Evolutionary conservation across 2,329 filamentous ascomycete species (phyloP).

Genomic region (Sarocladium strictum): DNA sequence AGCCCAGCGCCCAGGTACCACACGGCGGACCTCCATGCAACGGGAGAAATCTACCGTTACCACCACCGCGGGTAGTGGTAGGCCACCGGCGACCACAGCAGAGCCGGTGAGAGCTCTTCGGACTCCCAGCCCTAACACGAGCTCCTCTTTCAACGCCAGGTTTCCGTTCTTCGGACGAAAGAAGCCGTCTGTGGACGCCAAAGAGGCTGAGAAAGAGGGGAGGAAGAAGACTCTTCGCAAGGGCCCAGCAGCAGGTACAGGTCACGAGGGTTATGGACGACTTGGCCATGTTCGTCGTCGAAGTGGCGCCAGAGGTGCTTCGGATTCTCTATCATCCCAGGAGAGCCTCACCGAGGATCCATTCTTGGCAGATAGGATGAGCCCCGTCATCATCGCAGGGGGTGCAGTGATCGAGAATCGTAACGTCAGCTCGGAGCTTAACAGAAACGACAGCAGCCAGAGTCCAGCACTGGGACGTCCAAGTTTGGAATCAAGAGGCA

Average conservation of each 20-base stretch:
- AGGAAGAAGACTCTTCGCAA: constrained; percentile 49
- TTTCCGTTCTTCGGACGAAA: constrained; percentile 76
- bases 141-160: constrained; percentile 52
- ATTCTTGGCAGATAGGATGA: constrained; percentile 57
- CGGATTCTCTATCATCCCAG: constrained; percentile 38
- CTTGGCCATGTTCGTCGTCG: constrained; percentile 56
- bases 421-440: constrained; percentile 45
- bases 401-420: constrained; percentile 56
- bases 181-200: constrained; percentile 55
- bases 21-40: neutral
- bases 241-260: constrained; percentile 86
- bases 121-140: constrained; percentile 46
- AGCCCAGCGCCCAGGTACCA: neutral
- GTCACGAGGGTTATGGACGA: constrained; percentile 78
- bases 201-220: constrained; percentile 15
- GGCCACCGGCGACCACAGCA: neutral
- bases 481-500: constrained; percentile 35
- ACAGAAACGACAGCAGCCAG: constrained; percentile 43
- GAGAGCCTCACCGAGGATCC: constrained; percentile 49
- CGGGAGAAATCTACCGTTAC: neutral
- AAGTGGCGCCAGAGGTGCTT: constrained; percentile 45
- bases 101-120: constrained; percentile 24
- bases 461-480: constrained; percentile 36
- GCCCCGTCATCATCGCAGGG: constrained; percentile 60
- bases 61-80: constrained; percentile 13